phyloP scores from a whole-genome alignment of 73 alveolate species.

The Effrenium voratum region DNA sequence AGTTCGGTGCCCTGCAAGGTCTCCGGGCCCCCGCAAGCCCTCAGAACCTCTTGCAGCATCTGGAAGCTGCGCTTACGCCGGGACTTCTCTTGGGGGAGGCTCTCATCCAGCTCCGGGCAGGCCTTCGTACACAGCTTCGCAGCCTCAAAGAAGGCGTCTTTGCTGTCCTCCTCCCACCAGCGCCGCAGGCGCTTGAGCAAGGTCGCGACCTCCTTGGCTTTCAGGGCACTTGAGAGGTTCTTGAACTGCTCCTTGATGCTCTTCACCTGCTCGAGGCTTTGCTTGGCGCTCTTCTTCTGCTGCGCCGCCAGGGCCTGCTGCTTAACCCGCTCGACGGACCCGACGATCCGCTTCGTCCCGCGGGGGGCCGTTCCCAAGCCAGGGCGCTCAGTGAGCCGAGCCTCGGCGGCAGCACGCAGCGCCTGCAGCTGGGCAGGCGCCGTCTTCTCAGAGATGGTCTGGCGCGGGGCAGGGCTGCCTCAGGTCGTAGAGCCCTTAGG shows the following conservation, averaged over 20 bases:
- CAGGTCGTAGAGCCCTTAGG: too few relatives aligned
- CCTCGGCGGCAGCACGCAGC: background rate
- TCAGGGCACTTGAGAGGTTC: background rate
- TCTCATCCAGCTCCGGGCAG: background rate
- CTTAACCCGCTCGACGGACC: background rate
- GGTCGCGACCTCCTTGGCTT: background rate
- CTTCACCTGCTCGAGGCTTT: background rate
- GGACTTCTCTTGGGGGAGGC: background rate
- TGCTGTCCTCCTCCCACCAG: conserved; percentile 10
- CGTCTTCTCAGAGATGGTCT: background rate
- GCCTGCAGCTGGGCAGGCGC: background rate
- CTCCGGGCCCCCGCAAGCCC: background rate
- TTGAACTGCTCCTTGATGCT: conserved; percentile 9
- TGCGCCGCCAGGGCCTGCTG: conserved; percentile 25
- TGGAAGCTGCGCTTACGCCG: background rate
- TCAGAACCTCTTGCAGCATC: background rate
- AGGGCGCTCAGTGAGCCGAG: background rate
- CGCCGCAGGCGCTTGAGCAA: background rate
- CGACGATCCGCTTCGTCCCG: background rate
- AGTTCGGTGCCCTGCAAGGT: background rate
- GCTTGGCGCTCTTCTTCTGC: background rate
- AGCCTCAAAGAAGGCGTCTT: background rate
- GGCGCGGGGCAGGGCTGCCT: background rate
- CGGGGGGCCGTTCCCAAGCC: too few relatives aligned
- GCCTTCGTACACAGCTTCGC: background rate